These are phyloP conservation scores for Irpex lacteus DNA, from an alignment of 1,284 basidiomycete species.

Conservation along the genomic window DNA sequence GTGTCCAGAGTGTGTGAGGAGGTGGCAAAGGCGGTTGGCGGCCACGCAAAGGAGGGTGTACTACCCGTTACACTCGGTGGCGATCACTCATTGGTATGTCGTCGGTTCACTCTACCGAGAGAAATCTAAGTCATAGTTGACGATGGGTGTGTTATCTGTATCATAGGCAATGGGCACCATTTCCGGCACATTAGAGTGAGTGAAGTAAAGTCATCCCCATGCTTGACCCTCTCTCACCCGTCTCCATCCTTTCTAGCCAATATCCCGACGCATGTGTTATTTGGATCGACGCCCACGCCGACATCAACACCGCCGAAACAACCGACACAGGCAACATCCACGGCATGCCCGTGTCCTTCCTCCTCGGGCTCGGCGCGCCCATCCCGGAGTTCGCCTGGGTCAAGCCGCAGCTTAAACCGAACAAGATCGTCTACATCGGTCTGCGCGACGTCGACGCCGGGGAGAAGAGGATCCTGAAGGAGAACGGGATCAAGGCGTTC, in stretches of 20 bases:
- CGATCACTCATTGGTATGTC: constrained; percentile 88
- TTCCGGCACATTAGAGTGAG: constrained; percentile 75
- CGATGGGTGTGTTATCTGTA: background rate
- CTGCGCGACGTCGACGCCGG: constrained; percentile 91
- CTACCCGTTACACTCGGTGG: constrained; percentile 94
- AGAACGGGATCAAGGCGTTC: constrained; percentile 91
- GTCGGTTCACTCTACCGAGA: background rate
- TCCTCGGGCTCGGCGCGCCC: constrained; percentile 67
- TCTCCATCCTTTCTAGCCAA: constrained; percentile 36
- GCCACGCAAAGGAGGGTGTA: constrained; percentile 74
- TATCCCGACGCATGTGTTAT: constrained; percentile 81
- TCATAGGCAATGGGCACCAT: constrained; percentile 88
- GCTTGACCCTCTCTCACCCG: background rate
- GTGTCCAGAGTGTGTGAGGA: constrained; percentile 84
- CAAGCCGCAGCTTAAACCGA: constrained; percentile 67
- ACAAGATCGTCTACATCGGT: constrained; percentile 90
- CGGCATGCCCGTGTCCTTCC: constrained; percentile 97
- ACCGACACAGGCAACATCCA: constrained; percentile 94
- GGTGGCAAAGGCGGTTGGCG: constrained; percentile 76
- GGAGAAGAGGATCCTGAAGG: constrained; percentile 86
- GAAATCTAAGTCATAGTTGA: constrained; percentile 10
- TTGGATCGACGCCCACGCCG: constrained; percentile 94
- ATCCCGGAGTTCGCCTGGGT: constrained; percentile 79
- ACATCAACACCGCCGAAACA: constrained; percentile 90
- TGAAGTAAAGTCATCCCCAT: constrained; percentile 10